These are phyloP conservation scores for Aechmea fasciata DNA, from an alignment of 176 grass and related monocot genomes.

Conservation along the genomic window DNA sequence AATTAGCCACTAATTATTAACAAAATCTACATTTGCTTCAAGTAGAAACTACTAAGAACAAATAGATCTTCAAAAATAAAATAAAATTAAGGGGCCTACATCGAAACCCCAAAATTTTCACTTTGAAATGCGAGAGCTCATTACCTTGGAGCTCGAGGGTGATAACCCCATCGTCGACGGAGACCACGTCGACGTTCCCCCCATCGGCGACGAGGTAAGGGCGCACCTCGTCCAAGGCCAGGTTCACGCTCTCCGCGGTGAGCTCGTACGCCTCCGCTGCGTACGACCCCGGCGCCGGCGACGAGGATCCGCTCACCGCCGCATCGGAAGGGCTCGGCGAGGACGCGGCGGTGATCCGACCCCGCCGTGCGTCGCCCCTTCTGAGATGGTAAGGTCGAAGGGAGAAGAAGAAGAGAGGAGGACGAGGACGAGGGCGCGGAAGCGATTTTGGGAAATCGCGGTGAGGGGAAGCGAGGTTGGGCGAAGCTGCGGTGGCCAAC, in stretches of 20 bases:
- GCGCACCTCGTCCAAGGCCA: conserved; percentile 71
- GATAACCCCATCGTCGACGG: conserved; percentile 78
- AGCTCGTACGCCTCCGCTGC: conserved; percentile 65
- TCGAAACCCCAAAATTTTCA: not conserved
- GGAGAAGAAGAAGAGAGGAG: not conserved
- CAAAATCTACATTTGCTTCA: too few relatives aligned
- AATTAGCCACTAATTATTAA: too few relatives aligned
- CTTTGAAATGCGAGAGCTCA: not conserved
- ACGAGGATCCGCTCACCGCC: conserved; percentile 29
- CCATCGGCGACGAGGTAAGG: conserved; percentile 89
- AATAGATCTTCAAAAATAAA: too few relatives aligned
- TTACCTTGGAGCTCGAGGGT: conserved; percentile 81
- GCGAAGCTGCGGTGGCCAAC: conserved; percentile 1
- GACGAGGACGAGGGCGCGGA: not conserved
- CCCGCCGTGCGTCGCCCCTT: too few relatives aligned
- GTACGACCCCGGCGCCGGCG: conserved; percentile 43
- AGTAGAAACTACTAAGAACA: too few relatives aligned
- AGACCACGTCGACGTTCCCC: conserved; percentile 69
- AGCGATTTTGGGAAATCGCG: not conserved
- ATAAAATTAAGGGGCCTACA: too few relatives aligned
- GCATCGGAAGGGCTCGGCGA: conserved; percentile 10
- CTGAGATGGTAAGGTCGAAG: not conserved
- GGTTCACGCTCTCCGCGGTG: conserved; percentile 63
- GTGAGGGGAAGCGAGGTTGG: not conserved
- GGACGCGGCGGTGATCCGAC: not conserved